Percentiles rank a stretch among this genome's conserved stretches.
These are phyloP conservation scores for Diutina mesorugosa DNA, from an alignment of 1,139 yeast species.

Conservation along the genomic window DNA sequence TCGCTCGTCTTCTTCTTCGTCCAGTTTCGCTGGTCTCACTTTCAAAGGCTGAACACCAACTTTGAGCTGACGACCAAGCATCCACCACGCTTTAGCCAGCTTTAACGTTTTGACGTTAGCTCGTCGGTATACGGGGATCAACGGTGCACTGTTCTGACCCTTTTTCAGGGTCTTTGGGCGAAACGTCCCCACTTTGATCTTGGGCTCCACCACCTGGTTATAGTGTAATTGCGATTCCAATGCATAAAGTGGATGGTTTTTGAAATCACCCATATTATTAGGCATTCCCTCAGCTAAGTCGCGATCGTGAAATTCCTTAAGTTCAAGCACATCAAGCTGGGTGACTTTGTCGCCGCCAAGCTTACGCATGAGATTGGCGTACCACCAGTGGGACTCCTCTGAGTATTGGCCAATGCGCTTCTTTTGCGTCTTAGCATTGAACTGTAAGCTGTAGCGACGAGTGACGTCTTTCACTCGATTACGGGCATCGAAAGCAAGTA, in stretches of 20 bases:
- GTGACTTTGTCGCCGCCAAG: slow-evolving; percentile 9
- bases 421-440: slow-evolving; percentile 62
- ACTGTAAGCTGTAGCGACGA: slow-evolving; percentile 59
- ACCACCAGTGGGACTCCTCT: slow-evolving; percentile 54
- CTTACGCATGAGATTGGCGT: slow-evolving; percentile 25
- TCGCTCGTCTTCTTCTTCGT: slow-evolving; percentile 34
- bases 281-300: slow-evolving; percentile 82
- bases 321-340: slow-evolving; percentile 47
- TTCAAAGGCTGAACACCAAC: slow-evolving; percentile 59
- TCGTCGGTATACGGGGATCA: slow-evolving; percentile 53
- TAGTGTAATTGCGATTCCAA: slow-evolving; percentile 60
- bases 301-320: slow-evolving; percentile 53
- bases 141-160: slow-evolving; percentile 12
- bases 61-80: slow-evolving; percentile 64
- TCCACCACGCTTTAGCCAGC: slow-evolving; percentile 80
- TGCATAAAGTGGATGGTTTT: slow-evolving; percentile 79
- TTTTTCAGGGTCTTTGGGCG: slow-evolving; percentile 19
- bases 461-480: slow-evolving; percentile 76
- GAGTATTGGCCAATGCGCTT: slow-evolving; percentile 52
- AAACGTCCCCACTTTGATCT: slow-evolving; percentile 55
- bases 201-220: slow-evolving; percentile 63
- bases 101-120: slow-evolving; percentile 48
- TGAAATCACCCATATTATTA: slow-evolving; percentile 66
- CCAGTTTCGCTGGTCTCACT: slow-evolving; percentile 22
- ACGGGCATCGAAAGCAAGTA: slow-evolving; percentile 55